Conservation (phyloP, 2,329 filamentous ascomycete species). For the Chaetothyriales sp. region DNA sequence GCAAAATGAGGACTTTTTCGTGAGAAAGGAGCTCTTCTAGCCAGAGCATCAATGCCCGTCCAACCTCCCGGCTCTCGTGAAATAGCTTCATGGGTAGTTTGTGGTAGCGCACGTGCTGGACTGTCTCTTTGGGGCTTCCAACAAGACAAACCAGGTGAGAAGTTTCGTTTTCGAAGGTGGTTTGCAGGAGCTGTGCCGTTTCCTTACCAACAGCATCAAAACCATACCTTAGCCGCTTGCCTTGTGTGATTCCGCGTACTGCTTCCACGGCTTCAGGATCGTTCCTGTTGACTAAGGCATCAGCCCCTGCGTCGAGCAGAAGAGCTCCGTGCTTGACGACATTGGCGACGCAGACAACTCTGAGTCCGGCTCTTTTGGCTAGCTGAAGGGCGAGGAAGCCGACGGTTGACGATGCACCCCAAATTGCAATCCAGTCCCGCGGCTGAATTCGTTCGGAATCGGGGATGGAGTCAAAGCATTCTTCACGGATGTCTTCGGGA, state of each 20-base stretch:
- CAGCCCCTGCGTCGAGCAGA: slow-evolving; percentile 42
- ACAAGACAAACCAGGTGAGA: slow-evolving; percentile 54
- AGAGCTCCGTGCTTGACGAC: slow-evolving; percentile 47
- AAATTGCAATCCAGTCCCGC: slow-evolving; percentile 60
- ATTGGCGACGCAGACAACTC: slow-evolving; percentile 54
- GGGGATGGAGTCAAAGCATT: slow-evolving; percentile 46
- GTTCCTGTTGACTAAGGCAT: slow-evolving; percentile 56
- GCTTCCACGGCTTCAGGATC: slow-evolving; percentile 51
- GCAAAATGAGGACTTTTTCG: slow-evolving; percentile 40
- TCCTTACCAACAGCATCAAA: slow-evolving; percentile 56
- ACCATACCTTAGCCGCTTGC: slow-evolving; percentile 46
- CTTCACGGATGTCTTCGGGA: slow-evolving; percentile 47
- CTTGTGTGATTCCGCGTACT: slow-evolving; percentile 38
- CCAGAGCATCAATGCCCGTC: slow-evolving; percentile 51
- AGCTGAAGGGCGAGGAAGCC: slow-evolving; percentile 55
- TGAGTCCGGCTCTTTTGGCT: slow-evolving; percentile 51
- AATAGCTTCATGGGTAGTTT: slow-evolving; percentile 64
- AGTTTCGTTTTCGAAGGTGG: slow-evolving; percentile 7
- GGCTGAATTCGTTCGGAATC: slow-evolving; percentile 39
- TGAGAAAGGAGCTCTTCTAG: slow-evolving; percentile 50
- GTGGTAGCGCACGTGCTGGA: slow-evolving; percentile 37
- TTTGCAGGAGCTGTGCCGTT: slow-evolving; percentile 44
- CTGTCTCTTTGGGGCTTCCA: slow-evolving; percentile 46
- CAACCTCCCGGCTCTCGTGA: slow-evolving; percentile 52
- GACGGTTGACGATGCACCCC: slow-evolving; percentile 63